Evolutionary conservation across 805 yeast species (phyloP), one percentile per base, ranked within the genome.

Genomic region (Zygosaccharomyces siamensis): DNA sequence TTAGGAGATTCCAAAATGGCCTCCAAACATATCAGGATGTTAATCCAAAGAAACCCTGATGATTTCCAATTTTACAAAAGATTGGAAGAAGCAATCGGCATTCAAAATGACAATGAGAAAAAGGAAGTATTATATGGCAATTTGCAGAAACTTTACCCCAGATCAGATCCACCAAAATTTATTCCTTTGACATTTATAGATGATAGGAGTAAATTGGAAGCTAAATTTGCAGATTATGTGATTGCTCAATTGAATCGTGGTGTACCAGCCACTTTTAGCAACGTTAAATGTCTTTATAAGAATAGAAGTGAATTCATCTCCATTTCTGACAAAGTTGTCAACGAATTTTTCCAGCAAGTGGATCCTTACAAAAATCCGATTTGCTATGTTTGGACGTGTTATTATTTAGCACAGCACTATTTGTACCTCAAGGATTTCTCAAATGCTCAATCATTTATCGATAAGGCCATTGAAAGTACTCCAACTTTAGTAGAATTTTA

Each of bases 261-360:
- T 36, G 93, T 89, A 30, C 98, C 98, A 4, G 86, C 97, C 1
- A 78, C 93, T 4, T 93, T 90, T 69, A 84, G 84, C 47, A 84
- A 87, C 58, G 80, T 93, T 43, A 89, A 90, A 68, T 86, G 95
- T 1, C 73, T 89, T 54, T 88, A 87, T 69, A 75, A 72, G 47
- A 77, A 73, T 43, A 67, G 75, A 57, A 48, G 57, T 31, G 52
- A 56, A 7, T 72, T 63, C 57, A 63, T 66, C 16, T 53, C 58
- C 7, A 54, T 74, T 2, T 75, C 87, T 48, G 81, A 76, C 50
- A 63, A 75, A 30, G 69, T 86, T 48, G 86, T 83, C 8, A 53
- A 67, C 38, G 76, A 78, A 3, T 82, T 79, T 54, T 70, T 71
- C 44, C 60, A 57, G 3, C 52, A 64, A 5, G 50, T 70, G 16